Evolutionary conservation across 768 basidiomycete species (phyloP).

Genomic region (Psilocybe tampanensis): DNA sequence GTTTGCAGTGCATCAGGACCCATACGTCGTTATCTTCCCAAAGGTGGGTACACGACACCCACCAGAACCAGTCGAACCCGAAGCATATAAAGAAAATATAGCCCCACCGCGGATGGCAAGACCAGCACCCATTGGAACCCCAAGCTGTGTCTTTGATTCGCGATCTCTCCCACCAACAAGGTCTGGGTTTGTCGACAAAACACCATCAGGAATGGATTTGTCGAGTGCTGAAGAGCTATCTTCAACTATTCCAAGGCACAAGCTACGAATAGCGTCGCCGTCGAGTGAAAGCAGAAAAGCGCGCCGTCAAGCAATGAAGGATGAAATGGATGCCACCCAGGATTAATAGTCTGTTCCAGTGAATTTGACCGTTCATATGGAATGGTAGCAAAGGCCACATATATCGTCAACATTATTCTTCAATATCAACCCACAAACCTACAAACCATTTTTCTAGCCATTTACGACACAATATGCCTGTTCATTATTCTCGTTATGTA

Average conservation of each 20-base stretch:
- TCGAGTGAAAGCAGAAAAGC: slow-evolving; percentile 1
- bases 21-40: slow-evolving; percentile 27
- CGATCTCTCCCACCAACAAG: slow-evolving; percentile 4
- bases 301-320: slow-evolving; percentile 25
- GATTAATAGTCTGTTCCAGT: slow-evolving; percentile 15
- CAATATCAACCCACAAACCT: neutral
- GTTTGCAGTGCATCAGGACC: slow-evolving; percentile 59
- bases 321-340: slow-evolving; percentile 35
- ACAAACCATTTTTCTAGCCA: slow-evolving; percentile 10
- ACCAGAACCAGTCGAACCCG: slow-evolving; percentile 21
- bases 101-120: slow-evolving; percentile 45
- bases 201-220: slow-evolving; percentile 1
- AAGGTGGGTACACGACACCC: neutral
- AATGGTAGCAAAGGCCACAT: neutral
- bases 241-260: neutral
- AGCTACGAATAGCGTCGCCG: neutral
- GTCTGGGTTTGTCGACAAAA: neutral
- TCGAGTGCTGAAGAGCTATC: neutral
- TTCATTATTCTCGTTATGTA: slow-evolving; percentile 23
- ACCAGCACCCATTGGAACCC: slow-evolving; percentile 1
- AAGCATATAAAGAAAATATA: slow-evolving; percentile 60
- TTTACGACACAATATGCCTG: slow-evolving; percentile 15
- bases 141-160: neutral
- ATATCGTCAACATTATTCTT: neutral
- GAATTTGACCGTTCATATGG: neutral